Percentiles rank a stretch among this genome's conserved stretches.
These are phyloP conservation scores for Neurospora terricola DNA, from an alignment of 495 filamentous ascomycete species.

Conservation along the genomic window DNA sequence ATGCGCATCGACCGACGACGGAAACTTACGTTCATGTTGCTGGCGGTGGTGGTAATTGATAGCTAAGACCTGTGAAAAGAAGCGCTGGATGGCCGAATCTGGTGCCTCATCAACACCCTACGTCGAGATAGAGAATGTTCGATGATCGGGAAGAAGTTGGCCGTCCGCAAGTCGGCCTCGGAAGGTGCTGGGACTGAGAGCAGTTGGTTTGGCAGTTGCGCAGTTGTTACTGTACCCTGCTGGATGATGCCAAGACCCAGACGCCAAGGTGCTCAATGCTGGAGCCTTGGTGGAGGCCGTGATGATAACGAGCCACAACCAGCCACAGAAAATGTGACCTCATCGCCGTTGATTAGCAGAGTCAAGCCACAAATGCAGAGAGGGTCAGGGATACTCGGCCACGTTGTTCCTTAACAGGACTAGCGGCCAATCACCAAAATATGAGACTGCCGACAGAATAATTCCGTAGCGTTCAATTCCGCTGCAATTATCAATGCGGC, in stretches of 20 bases:
- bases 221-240: neutral
- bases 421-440: neutral
- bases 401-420: neutral
- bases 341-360: neutral
- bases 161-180: neutral
- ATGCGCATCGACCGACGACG: neutral
- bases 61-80: neutral
- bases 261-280: neutral
- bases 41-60: neutral
- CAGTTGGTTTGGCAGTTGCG: neutral
- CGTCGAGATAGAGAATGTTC: neutral
- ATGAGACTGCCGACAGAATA: neutral
- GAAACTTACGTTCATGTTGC: conserved; percentile 27
- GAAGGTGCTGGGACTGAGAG: neutral
- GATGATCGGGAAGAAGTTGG: neutral
- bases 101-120: neutral
- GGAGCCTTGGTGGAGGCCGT: neutral
- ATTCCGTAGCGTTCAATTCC: neutral
- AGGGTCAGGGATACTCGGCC: neutral
- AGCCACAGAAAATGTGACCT: neutral
- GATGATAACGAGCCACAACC: neutral
- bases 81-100: neutral
- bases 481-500: neutral
- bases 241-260: neutral
- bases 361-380: neutral